Evolutionary conservation across 2,329 filamentous ascomycete species (phyloP), one percentile per base, ranked within the genome.

Genomic region (Nemania serpens): DNA sequence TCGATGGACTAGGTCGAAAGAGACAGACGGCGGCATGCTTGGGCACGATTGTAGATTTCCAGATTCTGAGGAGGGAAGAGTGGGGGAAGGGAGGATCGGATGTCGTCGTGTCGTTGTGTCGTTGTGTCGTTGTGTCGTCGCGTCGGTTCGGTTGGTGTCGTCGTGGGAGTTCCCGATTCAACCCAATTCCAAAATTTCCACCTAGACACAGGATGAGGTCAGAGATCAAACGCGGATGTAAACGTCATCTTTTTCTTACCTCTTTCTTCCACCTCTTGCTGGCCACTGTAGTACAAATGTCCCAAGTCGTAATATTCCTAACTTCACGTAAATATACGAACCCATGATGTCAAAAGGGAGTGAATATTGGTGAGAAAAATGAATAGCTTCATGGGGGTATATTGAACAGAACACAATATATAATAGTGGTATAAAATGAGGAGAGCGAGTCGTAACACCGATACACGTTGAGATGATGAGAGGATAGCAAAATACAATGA

Each of bases 221-320:
- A 52, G 36, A n/a, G 11, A 41, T n/a, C 5, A 22, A 10, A n/a
- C 18, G 34, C 13, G 11, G n/a, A 5, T 11, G 25, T 51, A 25
- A 22, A 29, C 3, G 25, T 29, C 3, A 29, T 29, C 9, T 36
- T 11, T 39, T 1, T 15, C 33, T 37, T 36, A 51, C 34, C 48
- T 51, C 48, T 51, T 41, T n/a, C 48, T 50, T 50, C 48, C 48
- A 25, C 34, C 48, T 51, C 37, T 53, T 53, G 2, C 39, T 29
- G 25, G 25, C 25, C 25, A 29, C 25, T 4, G 25, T 29, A 29
- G n/a, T n/a, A n/a, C n/a, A n/a, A n/a, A n/a, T n/a, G n/a, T n/a
- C n/a, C n/a, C n/a, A n/a, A n/a, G n/a, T n/a, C n/a, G n/a, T n/a
- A 29, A 7, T 4, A 29, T 29, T 29, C 7, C 25, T 29, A 29